Conservation (phyloP, 2,329 filamentous ascomycete species). For the Aspergillus intermedius region DNA sequence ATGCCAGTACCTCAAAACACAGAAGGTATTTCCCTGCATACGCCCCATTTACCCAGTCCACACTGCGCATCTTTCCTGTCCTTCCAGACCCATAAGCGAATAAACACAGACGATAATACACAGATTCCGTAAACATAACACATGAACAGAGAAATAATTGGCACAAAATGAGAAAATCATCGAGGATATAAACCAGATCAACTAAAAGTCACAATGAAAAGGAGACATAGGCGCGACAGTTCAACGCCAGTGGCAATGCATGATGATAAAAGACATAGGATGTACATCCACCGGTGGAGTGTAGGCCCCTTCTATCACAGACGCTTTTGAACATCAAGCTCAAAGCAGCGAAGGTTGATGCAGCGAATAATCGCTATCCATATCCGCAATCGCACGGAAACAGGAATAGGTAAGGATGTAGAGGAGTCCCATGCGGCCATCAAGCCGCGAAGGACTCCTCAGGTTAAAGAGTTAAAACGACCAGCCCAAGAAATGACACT, state of each 20-base stretch:
- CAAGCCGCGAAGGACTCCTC: not conserved
- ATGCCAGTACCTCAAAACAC: no score
- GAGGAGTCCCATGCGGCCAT: not conserved
- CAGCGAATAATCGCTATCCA: not conserved
- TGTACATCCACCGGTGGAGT: not conserved
- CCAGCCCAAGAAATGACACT: not conserved
- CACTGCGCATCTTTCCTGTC: slow-evolving; percentile 2
- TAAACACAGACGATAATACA: slow-evolving; percentile 8
- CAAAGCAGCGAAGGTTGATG: not conserved
- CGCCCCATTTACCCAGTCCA: not conserved
- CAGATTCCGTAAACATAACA: slow-evolving; percentile 12
- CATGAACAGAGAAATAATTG: slow-evolving; percentile 9
- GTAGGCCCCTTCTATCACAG: not conserved
- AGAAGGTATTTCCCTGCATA: no score
- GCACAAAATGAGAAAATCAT: slow-evolving; percentile 2
- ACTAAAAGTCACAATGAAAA: slow-evolving; percentile 4
- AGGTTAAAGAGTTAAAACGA: not conserved
- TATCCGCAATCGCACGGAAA: no score
- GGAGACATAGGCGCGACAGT: slow-evolving; percentile 1
- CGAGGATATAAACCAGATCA: slow-evolving; percentile 6
- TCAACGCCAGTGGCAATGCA: slow-evolving; percentile 6
- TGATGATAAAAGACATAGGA: slow-evolving; percentile 2
- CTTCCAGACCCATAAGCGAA: slow-evolving; percentile 7
- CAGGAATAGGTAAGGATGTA: not conserved
- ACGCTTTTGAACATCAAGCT: not conserved